These are phyloP conservation scores for Blastocystis sp. DNA, from an alignment of 352 stramenopile genomes.

Conservation along the genomic window DNA sequence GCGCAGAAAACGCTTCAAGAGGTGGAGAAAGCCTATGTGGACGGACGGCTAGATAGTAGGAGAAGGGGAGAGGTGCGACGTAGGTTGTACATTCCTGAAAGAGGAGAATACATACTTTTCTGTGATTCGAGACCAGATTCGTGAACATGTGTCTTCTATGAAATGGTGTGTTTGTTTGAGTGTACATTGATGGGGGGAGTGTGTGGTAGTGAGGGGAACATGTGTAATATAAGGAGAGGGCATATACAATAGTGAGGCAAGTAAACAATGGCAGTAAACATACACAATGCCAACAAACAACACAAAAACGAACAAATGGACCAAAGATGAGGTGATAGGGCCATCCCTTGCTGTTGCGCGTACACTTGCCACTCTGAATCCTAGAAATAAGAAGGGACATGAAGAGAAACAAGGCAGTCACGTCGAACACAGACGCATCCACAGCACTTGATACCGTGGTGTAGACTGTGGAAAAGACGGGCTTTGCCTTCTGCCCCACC, in stretches of 20 bases:
- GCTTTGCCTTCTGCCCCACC: background rate
- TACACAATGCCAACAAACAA: too few species aligned
- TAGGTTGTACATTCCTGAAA: slow-evolving; percentile 26
- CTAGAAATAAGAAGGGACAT: too few species aligned
- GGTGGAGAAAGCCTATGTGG: background rate
- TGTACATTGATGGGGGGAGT: too few species aligned
- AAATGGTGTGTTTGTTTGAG: too few species aligned
- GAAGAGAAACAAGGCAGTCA: background rate
- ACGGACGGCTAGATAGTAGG: slow-evolving; percentile 13
- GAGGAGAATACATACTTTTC: slow-evolving; percentile 27
- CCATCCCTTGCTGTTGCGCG: slow-evolving; percentile 33
- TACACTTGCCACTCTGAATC: background rate
- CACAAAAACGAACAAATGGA: slow-evolving; percentile 31
- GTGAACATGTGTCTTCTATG: slow-evolving; percentile 25
- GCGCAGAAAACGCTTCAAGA: slow-evolving; percentile 45
- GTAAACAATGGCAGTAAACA: too few species aligned
- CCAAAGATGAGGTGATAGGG: slow-evolving; percentile 42
- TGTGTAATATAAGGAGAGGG: too few species aligned
- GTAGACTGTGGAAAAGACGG: slow-evolving; percentile 46
- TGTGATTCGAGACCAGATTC: background rate
- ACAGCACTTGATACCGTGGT: background rate
- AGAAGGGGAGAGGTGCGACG: background rate
- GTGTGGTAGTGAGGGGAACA: too few species aligned
- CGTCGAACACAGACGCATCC: background rate
- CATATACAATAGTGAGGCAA: too few species aligned